Percentiles rank a stretch among this genome's conserved stretches.
Conservation (phyloP, 768 basidiomycete genomes). For the Steccherinum ochraceum region DNA sequence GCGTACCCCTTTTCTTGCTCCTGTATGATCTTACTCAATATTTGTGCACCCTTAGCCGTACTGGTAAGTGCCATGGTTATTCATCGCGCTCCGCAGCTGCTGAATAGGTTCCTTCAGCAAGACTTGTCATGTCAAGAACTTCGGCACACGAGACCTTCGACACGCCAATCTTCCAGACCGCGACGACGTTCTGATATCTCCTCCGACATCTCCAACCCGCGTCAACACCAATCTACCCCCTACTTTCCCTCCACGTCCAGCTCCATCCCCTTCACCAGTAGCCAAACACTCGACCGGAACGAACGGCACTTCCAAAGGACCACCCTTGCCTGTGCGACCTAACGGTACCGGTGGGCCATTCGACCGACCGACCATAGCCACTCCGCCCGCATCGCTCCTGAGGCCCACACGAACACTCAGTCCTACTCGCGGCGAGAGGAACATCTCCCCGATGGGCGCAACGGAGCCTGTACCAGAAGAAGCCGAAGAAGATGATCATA, state of each 20-base stretch:
- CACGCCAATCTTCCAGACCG: slow-evolving; percentile 61
- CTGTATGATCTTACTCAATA: slow-evolving; percentile 17
- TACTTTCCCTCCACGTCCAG: slow-evolving; percentile 23
- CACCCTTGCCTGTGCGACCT: slow-evolving; percentile 15
- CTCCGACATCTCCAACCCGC: slow-evolving; percentile 22
- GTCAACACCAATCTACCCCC: slow-evolving; percentile 3
- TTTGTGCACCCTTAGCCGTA: slow-evolving; percentile 29
- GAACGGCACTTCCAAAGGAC: slow-evolving; percentile 19
- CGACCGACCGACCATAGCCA: slow-evolving; percentile 3
- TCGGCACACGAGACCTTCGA: slow-evolving; percentile 70
- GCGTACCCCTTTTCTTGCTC: slow-evolving; percentile 6
- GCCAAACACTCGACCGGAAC: slow-evolving; percentile 9
- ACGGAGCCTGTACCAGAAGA: background rate
- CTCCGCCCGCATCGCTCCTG: slow-evolving; percentile 26
- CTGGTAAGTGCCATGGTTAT: slow-evolving; percentile 27
- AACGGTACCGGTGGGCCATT: slow-evolving; percentile 22
- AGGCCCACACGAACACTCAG: slow-evolving; percentile 37
- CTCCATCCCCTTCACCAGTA: slow-evolving; percentile 22
- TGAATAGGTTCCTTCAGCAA: slow-evolving; percentile 44
- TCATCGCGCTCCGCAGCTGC: background rate
- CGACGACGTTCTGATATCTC: slow-evolving; percentile 25
- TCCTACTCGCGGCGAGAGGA: slow-evolving; percentile 18
- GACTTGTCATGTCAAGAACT: slow-evolving; percentile 72
- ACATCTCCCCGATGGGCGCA: background rate
- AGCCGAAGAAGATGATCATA: background rate